Base-by-base conservation (phyloP, 202 grass and related monocot species). In the Carex arenaria region DNA sequence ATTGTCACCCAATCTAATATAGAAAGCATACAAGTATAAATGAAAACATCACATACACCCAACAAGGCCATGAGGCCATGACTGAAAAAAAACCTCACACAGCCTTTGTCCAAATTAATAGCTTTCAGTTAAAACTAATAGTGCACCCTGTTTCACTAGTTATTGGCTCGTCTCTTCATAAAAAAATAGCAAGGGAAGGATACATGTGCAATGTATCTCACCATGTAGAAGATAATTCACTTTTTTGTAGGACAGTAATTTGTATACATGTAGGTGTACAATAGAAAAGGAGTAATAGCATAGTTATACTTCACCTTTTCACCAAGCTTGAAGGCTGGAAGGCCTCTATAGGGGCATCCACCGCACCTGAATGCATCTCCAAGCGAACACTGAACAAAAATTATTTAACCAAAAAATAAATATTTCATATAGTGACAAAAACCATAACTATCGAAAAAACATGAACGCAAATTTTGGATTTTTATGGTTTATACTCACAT, bases 281-380 rank as follows among this genome's bases (percentile, higher is more conserved):
- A 59, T 57, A 18, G 12, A n/a, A 79, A 17, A 9, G 13, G 10
- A 60, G 80, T 17, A 10, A 10, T 9, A 80, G 70, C 49, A 84
- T 15, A 4, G 6, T 5, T 5, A 17, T 26, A 20, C 42, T 30
- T 38, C 85, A 99, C 96, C 93, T 99, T 99, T 77, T 99, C 96
- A 4, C 96, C 96, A 55, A 89, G 57, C 83, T 99, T 96, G 91
- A 99, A 99, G 3, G 93, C 43, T 8, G 95, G 85, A 4, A 95
- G 93, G 20, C 95, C 95, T 84, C 78, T 94, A 83, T 99, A 99
- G 45, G 96, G 93, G 63, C 96, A 99, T 8, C 93, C 86, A 61
- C 89, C 60, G n/a, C 96, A 99, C 18, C 96, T 69, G 77, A 99
- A 99, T 6, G 96, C 96, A 69, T 99, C 96, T 0, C 96, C 96